A percentile compares a stretch with the other conserved stretches of the same genome.
Evolutionary conservation across 2,329 filamentous ascomycete species (phyloP).

Genomic region (Colletotrichum noveboracense): DNA sequence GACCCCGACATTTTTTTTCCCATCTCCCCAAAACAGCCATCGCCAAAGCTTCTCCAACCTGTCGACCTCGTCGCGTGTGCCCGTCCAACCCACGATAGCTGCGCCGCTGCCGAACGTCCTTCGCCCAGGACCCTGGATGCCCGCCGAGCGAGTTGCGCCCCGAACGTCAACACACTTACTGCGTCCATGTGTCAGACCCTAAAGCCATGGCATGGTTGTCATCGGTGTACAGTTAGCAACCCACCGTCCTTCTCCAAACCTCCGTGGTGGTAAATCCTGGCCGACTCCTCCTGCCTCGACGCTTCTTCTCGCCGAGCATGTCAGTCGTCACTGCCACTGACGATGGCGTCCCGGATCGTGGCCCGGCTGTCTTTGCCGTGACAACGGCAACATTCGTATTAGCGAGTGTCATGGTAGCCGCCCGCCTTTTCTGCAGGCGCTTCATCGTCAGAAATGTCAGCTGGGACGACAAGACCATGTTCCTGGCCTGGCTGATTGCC

Average conservation of each 20-base stretch:
- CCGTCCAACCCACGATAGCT: neutral
- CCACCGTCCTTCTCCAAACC: constrained; percentile 13
- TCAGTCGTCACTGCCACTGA: constrained; percentile 9
- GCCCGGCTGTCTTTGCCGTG: constrained; percentile 70
- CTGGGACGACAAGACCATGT: constrained; percentile 82
- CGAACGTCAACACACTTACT: neutral
- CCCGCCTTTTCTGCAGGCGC: constrained; percentile 75
- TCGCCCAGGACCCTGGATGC: neutral
- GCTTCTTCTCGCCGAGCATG: constrained; percentile 17
- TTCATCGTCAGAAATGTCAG: constrained; percentile 75
- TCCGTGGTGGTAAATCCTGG: constrained; percentile 15
- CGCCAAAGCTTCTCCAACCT: neutral
- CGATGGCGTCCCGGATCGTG: constrained; percentile 50
- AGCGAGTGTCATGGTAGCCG: constrained; percentile 75
- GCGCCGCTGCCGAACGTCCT: neutral
- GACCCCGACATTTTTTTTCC: neutral
- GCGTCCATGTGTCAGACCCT: constrained; percentile 19
- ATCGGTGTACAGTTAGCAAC: constrained; percentile 16
- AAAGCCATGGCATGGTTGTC: constrained; percentile 21
- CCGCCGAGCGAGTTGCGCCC: neutral
- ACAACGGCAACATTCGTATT: constrained; percentile 72
- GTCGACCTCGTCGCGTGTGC: neutral
- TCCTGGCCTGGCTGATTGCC: constrained; percentile 77
- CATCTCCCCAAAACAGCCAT: neutral
- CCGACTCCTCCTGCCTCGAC: neutral